phyloP scores from a whole-genome alignment of 2,329 filamentous ascomycete species.

The Tolypocladium album region DNA sequence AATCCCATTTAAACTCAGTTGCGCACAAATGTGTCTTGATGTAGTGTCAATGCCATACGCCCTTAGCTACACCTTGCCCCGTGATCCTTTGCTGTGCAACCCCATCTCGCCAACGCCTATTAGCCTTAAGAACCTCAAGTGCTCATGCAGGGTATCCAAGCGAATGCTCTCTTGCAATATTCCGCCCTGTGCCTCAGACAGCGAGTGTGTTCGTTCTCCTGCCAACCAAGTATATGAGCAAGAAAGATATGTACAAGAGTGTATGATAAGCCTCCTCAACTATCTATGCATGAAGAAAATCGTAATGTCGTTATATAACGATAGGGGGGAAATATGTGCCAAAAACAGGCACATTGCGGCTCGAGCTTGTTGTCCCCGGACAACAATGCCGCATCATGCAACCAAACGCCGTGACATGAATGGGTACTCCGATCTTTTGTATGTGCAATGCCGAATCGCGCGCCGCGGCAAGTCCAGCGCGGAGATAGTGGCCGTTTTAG shows the following conservation, averaged over 20 bases:
- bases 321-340: background rate
- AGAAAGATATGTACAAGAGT: slow-evolving; percentile 7
- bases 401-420: background rate
- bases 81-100: background rate
- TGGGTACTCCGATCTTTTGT: background rate
- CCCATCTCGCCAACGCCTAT: slow-evolving; percentile 15
- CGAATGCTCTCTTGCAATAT: slow-evolving; percentile 9
- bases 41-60: background rate
- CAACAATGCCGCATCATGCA: background rate
- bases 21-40: too few species aligned
- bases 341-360: background rate
- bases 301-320: slow-evolving; percentile 3
- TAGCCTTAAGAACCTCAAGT: slow-evolving; percentile 13
- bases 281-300: background rate
- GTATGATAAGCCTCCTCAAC: background rate
- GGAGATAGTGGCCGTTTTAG: slow-evolving; percentile 23
- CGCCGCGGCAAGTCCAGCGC: background rate
- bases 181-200: slow-evolving; percentile 8
- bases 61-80: background rate
- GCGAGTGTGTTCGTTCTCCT: background rate
- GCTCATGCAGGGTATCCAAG: slow-evolving; percentile 22
- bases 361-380: background rate
- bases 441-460: background rate
- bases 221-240: slow-evolving; percentile 1
- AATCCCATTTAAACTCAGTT: too few species aligned